Percentiles rank a stretch among this genome's conserved stretches.
phyloP scores from a whole-genome alignment of 2,329 filamentous ascomycete species.

The Tolypocladium tropicale region DNA sequence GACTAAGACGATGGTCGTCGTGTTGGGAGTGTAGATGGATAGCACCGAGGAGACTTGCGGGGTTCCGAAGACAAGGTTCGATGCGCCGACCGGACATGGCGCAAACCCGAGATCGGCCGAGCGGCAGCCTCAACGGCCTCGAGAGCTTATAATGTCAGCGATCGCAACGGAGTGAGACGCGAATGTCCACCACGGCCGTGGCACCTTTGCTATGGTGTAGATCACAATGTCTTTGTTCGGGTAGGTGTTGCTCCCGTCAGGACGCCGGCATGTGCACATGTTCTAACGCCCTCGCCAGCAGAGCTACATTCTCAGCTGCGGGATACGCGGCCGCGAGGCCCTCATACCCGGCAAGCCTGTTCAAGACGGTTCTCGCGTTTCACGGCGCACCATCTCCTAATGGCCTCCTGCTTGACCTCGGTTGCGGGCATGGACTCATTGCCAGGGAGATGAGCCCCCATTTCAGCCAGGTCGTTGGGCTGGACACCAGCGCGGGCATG shows the following conservation, averaged over 20 bases:
- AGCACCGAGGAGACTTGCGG: not conserved
- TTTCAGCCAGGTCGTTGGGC: slow-evolving; percentile 40
- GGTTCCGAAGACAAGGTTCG: not conserved
- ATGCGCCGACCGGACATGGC: not conserved
- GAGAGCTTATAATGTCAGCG: not conserved
- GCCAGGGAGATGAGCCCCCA: slow-evolving; percentile 40
- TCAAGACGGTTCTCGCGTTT: slow-evolving; percentile 41
- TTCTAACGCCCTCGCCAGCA: slow-evolving; percentile 24
- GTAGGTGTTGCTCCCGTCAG: slow-evolving; percentile 17
- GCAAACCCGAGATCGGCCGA: slow-evolving; percentile 5
- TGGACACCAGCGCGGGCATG: slow-evolving; percentile 50
- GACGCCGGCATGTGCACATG: not conserved
- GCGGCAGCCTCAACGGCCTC: not conserved
- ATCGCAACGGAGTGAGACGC: not conserved
- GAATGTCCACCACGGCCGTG: too few species aligned
- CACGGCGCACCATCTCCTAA: slow-evolving; percentile 28
- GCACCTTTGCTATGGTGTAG: not conserved
- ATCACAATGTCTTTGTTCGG: slow-evolving; percentile 36
- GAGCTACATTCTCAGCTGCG: slow-evolving; percentile 43
- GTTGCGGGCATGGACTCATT: slow-evolving; percentile 51
- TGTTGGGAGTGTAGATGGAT: not conserved
- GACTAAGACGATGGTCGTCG: not conserved
- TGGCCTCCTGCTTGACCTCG: slow-evolving; percentile 43
- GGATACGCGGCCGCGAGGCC: slow-evolving; percentile 52
- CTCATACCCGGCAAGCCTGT: slow-evolving; percentile 44